These are phyloP conservation scores for Fusarium tanahbumbuense DNA, from an alignment of 2,329 filamentous ascomycete species.

Conservation along the genomic window DNA sequence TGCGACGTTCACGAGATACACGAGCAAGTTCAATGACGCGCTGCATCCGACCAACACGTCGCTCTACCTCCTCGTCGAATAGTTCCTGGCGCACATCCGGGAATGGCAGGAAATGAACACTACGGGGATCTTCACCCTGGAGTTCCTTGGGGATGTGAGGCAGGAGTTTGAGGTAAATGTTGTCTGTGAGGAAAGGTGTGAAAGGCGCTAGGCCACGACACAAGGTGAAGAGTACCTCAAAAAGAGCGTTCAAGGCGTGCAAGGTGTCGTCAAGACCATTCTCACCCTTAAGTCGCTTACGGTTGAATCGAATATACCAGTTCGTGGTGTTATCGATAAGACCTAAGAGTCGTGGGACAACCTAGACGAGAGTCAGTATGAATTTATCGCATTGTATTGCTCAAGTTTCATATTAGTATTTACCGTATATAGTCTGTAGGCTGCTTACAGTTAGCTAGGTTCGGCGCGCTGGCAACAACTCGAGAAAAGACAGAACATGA, in stretches of 20 bases:
- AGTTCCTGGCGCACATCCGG: constrained; percentile 89
- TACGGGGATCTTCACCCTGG: constrained; percentile 77
- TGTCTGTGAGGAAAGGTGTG: constrained; percentile 94
- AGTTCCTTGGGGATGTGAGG: constrained; percentile 82
- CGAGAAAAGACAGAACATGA: not conserved
- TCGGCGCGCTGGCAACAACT: not conserved
- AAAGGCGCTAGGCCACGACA: constrained; percentile 92
- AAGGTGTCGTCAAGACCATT: constrained; percentile 86
- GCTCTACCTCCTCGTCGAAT: constrained; percentile 87
- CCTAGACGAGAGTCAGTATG: not conserved
- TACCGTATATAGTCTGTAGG: constrained; percentile 60
- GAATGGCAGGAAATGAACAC: constrained; percentile 92
- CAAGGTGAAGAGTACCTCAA: constrained; percentile 91
- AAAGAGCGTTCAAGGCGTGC: constrained; percentile 92
- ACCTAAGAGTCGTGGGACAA: constrained; percentile 80
- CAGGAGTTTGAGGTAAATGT: constrained; percentile 87
- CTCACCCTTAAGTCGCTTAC: constrained; percentile 90
- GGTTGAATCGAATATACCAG: constrained; percentile 97
- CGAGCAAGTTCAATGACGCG: constrained; percentile 92
- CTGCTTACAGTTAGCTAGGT: constrained; percentile 47
- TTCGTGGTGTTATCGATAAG: constrained; percentile 97
- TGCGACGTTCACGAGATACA: constrained; percentile 85
- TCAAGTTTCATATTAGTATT: not conserved
- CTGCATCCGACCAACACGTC: constrained; percentile 91
- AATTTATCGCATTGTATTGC: not conserved